These are phyloP conservation scores for Mrakia gelida DNA, from an alignment of 768 basidiomycete species.

Conservation along the genomic window DNA sequence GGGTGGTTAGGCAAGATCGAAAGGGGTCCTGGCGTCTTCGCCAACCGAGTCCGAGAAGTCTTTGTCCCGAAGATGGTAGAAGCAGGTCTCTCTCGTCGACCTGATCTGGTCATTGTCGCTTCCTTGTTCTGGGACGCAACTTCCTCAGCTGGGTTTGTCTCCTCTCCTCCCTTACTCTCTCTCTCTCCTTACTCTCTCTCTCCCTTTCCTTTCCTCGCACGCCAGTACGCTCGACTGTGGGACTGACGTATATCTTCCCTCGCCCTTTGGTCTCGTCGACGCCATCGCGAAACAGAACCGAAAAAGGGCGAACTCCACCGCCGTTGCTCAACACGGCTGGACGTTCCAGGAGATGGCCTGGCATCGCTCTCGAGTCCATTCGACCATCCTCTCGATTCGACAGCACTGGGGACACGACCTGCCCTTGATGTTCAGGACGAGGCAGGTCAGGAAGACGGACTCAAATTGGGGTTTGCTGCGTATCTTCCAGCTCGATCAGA, in stretches of 20 bases:
- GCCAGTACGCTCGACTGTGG: background rate
- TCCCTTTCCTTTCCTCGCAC: no score
- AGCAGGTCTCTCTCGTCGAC: background rate
- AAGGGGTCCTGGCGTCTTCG: background rate
- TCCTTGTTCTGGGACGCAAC: background rate
- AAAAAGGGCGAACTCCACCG: no score
- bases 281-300: no score
- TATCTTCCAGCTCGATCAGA: background rate
- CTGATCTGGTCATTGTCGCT: background rate
- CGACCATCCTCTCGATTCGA: background rate
- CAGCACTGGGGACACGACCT: background rate
- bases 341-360: background rate
- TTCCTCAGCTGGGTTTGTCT: background rate
- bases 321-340: background rate
- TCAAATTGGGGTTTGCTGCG: background rate
- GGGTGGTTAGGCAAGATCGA: no score
- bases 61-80: background rate
- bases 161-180: no score
- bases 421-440: background rate
- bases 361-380: background rate
- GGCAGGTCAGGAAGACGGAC: background rate
- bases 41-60: background rate
- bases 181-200: no score
- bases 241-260: no score
- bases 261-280: no score